Percentiles rank a stretch among this genome's conserved stretches.
Conservation (phyloP, 345 rosid species). For the Eucalyptus cladocalyx region DNA sequence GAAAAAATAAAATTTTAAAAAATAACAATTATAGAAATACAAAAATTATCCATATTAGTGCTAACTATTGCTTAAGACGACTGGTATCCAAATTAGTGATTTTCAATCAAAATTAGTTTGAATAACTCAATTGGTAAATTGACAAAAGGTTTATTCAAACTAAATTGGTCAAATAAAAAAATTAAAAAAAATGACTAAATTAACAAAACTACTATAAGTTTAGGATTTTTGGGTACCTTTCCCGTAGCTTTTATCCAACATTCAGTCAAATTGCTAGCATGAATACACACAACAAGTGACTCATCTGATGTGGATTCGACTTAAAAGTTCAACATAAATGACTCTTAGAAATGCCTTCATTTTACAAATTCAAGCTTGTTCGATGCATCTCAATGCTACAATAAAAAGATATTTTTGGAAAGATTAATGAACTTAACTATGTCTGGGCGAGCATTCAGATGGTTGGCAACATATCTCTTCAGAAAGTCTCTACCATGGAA, state of each 20-base stretch:
- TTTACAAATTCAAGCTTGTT: background rate
- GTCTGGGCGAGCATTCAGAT: background rate
- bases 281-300: rapidly evolving
- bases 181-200: no score
- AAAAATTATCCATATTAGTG: no score
- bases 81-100: no score
- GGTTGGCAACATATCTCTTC: background rate
- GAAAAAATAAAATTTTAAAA: no score
- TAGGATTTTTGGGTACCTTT: background rate
- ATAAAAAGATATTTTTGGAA: background rate
- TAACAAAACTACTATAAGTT: rapidly evolving
- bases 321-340: background rate
- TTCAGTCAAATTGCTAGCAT: background rate
- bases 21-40: no score
- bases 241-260: background rate
- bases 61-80: rapidly evolving
- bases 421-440: background rate
- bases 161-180: no score
- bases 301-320: background rate
- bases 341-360: background rate
- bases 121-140: no score
- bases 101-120: no score
- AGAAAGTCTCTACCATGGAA: background rate
- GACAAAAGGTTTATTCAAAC: rapidly evolving
- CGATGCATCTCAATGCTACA: rapidly evolving